phyloP scores from a whole-genome alignment of 2,329 filamentous ascomycete species.

The Fusarium solani-melongenae region DNA sequence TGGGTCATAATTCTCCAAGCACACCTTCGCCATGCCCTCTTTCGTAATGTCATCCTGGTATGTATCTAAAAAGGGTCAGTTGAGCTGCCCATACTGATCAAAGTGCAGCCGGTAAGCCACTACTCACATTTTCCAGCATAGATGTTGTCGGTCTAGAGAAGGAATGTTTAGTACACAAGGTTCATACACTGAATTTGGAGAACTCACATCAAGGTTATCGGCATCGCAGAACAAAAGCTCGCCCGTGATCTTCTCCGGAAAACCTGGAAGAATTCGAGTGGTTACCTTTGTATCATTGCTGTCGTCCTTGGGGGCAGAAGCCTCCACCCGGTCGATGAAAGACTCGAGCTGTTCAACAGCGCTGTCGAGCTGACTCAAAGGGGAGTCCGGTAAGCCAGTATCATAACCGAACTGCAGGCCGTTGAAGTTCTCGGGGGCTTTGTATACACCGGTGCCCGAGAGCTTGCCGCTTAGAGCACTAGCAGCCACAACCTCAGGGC shows the following conservation, averaged over 20 bases:
- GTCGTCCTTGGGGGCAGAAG: background rate
- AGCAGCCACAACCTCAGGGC: constrained; percentile 89
- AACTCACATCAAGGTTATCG: background rate
- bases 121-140: constrained; percentile 49
- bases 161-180: background rate
- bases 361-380: background rate
- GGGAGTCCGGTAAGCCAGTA: background rate
- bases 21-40: constrained; percentile 86
- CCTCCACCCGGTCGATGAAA: constrained; percentile 1
- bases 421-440: constrained; percentile 67
- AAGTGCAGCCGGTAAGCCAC: background rate
- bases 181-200: background rate
- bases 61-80: constrained; percentile 58
- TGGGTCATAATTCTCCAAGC: constrained; percentile 92
- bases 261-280: background rate
- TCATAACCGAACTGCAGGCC: background rate
- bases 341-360: background rate
- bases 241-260: background rate
- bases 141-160: background rate
- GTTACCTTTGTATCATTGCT: background rate
- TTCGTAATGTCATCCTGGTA: constrained; percentile 85
- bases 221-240: background rate
- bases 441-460: constrained; percentile 79
- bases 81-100: background rate
- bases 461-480: constrained; percentile 79